Evolutionary conservation across 805 yeast genomes (phyloP).

Genomic region (Starmerella floricola): DNA sequence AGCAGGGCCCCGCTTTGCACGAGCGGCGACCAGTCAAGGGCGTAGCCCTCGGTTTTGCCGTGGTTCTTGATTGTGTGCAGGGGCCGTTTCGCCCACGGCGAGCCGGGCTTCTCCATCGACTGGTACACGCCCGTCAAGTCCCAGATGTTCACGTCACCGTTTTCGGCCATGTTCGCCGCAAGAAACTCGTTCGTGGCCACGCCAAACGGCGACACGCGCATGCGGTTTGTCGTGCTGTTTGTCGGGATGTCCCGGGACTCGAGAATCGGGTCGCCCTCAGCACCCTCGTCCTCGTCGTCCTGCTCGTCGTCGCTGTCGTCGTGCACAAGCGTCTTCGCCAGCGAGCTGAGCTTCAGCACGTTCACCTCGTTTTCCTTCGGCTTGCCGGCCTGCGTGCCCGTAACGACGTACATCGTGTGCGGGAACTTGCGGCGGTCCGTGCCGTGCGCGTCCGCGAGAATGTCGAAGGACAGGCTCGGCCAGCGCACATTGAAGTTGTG

Average conservation of each 20-base stretch:
- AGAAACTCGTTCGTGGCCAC: constrained; percentile 62
- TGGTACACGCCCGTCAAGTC: constrained; percentile 69
- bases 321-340: constrained; percentile 75
- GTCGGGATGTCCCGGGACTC: constrained; percentile 73
- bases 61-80: constrained; percentile 69
- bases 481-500: constrained; percentile 89
- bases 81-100: constrained; percentile 68
- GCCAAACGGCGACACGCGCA: constrained; percentile 73
- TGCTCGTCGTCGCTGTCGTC: constrained; percentile 74
- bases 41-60: constrained; percentile 96
- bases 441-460: constrained; percentile 78
- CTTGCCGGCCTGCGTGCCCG: constrained; percentile 87
- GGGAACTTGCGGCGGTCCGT: constrained; percentile 82
- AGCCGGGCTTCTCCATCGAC: constrained; percentile 84
- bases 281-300: constrained; percentile 60
- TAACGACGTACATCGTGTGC: constrained; percentile 68
- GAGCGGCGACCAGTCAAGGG: constrained; percentile 91
- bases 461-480: constrained; percentile 90
- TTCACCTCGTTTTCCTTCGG: constrained; percentile 81
- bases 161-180: constrained; percentile 80
- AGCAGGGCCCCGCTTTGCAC: constrained; percentile 66
- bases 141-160: constrained; percentile 77
- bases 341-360: constrained; percentile 67
- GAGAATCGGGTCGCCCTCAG: constrained; percentile 69
- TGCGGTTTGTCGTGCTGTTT: constrained; percentile 75